These are phyloP conservation scores for Yamadazyma trypodendri DNA, from an alignment of 1,139 yeast species.

Conservation along the genomic window DNA sequence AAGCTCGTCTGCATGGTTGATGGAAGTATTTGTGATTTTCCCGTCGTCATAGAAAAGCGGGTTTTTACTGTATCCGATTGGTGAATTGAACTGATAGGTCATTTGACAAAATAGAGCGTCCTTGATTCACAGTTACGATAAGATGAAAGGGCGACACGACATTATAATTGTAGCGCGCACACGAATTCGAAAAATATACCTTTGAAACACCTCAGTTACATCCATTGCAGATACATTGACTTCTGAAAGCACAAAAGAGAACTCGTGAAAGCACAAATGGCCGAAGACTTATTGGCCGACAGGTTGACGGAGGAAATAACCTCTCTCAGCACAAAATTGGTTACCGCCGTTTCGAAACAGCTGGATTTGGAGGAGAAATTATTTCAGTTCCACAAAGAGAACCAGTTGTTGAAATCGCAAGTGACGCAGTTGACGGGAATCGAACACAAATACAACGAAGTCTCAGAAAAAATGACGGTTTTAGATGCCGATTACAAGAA, in stretches of 20 bases:
- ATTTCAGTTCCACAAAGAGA: slow-evolving; percentile 33
- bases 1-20: not conserved
- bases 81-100: slow-evolving; percentile 14
- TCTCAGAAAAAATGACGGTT: slow-evolving; percentile 28
- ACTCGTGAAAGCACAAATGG: no score
- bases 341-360: slow-evolving; percentile 61
- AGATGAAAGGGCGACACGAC: no score
- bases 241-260: no score
- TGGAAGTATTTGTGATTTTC: slow-evolving; percentile 1
- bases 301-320: slow-evolving; percentile 57
- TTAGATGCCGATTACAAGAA: slow-evolving; percentile 37
- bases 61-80: slow-evolving; percentile 17
- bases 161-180: no score
- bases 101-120: no score
- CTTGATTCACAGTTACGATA: no score
- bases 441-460: slow-evolving; percentile 28
- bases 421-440: slow-evolving; percentile 18
- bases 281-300: slow-evolving; percentile 15
- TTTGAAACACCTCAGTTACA: not conserved
- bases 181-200: not conserved
- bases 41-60: slow-evolving; percentile 12
- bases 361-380: slow-evolving; percentile 50
- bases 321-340: slow-evolving; percentile 55
- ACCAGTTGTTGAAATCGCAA: slow-evolving; percentile 22
- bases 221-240: slow-evolving; percentile 7